Conservation (phyloP, 208 protist genomes). For the Entamoeba invadens region DNA sequence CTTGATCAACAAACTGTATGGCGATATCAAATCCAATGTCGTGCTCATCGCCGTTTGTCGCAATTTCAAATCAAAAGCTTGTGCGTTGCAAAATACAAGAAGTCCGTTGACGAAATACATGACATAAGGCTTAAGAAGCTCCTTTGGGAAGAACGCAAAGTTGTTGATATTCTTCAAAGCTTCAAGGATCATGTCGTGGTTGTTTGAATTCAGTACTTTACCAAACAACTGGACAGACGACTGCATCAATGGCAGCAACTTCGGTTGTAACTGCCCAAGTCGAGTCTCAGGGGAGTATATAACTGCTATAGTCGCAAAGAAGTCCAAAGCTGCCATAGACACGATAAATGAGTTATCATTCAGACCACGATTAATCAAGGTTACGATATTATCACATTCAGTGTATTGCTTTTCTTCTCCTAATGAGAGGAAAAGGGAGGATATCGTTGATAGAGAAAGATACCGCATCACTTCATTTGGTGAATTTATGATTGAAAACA, state of each 20-base stretch:
- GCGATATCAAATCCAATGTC: background rate
- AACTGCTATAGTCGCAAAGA: background rate
- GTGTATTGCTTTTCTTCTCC: background rate
- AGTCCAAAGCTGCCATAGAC: background rate
- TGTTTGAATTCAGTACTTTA: background rate
- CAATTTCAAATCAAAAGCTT: background rate
- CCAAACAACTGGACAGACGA: background rate
- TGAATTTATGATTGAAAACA: background rate
- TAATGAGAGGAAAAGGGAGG: background rate
- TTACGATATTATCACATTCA: background rate
- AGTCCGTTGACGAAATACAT: background rate
- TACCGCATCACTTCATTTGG: background rate
- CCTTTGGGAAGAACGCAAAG: background rate
- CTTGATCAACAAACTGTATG: background rate
- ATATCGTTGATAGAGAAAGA: background rate
- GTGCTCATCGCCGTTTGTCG: background rate
- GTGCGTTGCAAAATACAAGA: background rate
- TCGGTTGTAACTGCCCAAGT: background rate
- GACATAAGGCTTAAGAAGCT: background rate
- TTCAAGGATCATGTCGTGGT: background rate
- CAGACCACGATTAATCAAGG: background rate
- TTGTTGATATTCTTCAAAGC: background rate
- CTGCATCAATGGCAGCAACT: background rate
- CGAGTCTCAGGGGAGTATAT: background rate
- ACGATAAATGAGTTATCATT: background rate